Evolutionary conservation across 164 flowering plant genomes (phyloP), one percentile per base, ranked within the genome.

Genomic region (Magnolia sinica): DNA sequence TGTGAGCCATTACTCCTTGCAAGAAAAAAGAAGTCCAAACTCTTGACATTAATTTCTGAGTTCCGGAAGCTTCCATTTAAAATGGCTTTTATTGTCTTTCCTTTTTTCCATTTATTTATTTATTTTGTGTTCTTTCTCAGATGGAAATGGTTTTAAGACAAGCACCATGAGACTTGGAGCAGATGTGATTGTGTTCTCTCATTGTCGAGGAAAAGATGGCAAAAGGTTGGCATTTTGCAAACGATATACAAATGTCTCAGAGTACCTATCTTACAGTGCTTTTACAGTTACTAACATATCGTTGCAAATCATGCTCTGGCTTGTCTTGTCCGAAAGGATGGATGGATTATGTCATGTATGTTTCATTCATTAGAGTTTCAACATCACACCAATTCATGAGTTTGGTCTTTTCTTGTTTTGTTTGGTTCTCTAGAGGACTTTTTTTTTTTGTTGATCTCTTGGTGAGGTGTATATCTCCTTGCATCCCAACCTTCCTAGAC

Each of bases 121-220:
- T 16, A 9, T 73, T 20, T 55, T 55, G 13, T 49, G 8, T 64
- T 19, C 55, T 27, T 50, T 71, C 50, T 27, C 83, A 96, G 99
- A 94, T 88, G 98, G 99, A 80, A 96, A 96, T 87, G 99, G 99
- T 24, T 96, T 96, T 78, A 94, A 94, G 84, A 96, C 98, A 7
- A 96, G 99, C 79, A 91, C 98, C 37, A 96, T 94, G 98, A 90
- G 98, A 76, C 97, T 96, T 79, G 99, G 99, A 76, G 98, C 98
- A 73, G 98, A 96, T 88, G 99, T 96, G 23, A 91, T 96, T 83
- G 98, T 96, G 61, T 94, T 94, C 78, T 91, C 99, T 37, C 92
- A 97, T 22, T 89, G 87, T 78, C 37, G 37, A 72, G 97, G 92
- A 76, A 83, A 83, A 79, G 86, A 88, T 80, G 91, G 92, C 74